These are phyloP conservation scores for Aspergillus sp. DNA, from an alignment of 2,329 filamentous ascomycete species.

Conservation along the genomic window DNA sequence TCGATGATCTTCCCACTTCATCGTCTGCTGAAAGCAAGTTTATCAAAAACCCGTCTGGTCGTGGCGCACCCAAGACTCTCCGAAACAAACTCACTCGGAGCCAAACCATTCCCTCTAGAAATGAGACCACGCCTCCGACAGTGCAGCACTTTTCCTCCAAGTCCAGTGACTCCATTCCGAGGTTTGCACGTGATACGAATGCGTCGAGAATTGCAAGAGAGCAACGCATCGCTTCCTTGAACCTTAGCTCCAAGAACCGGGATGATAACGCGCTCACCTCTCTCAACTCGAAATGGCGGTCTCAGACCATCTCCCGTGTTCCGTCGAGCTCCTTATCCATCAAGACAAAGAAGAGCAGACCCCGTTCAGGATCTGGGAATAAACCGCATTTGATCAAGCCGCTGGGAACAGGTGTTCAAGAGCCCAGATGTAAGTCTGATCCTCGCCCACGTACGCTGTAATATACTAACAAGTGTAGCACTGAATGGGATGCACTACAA, in stretches of 20 bases:
- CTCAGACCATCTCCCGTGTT: conserved; percentile 51
- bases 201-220: conserved; percentile 64
- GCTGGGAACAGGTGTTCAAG: conserved; percentile 67
- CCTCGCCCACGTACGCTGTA: not conserved
- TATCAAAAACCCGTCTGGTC: conserved; percentile 72
- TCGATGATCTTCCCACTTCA: conserved; percentile 93
- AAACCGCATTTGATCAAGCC: conserved; percentile 91
- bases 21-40: conserved; percentile 76
- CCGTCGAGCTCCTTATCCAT: conserved; percentile 50
- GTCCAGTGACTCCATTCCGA: conserved; percentile 51
- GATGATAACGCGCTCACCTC: conserved; percentile 48
- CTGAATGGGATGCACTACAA: conserved; percentile 97
- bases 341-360: conserved; percentile 43
- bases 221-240: conserved; percentile 52
- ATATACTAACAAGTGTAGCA: conserved; percentile 7
- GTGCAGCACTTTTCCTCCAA: conserved; percentile 58
- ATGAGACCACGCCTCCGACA: conserved; percentile 46
- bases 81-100: conserved; percentile 50
- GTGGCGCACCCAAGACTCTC: conserved; percentile 64
- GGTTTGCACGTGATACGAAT: conserved; percentile 65
- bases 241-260: conserved; percentile 34
- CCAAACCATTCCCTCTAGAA: conserved; percentile 29
- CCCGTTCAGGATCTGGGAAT: conserved; percentile 30
- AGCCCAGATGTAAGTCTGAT: conserved; percentile 68
- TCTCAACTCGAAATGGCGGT: conserved; percentile 59